A percentile compares a stretch with the other conserved stretches of the same genome.
Evolutionary conservation across 345 rosid genomes (phyloP).

Genomic region (Luvunga scandens): DNA sequence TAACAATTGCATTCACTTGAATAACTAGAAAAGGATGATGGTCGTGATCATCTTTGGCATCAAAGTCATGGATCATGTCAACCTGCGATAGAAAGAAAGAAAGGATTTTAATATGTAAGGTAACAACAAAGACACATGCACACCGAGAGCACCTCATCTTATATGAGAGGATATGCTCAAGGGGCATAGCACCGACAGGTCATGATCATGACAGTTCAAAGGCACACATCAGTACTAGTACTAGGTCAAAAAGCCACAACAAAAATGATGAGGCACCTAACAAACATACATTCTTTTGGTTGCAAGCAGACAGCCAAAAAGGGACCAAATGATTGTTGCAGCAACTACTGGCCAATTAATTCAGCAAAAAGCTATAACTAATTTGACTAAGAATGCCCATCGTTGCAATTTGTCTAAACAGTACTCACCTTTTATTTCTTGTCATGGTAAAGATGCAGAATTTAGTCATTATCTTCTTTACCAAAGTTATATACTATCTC

Average conservation of each 20-base stretch:
- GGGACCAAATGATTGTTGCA: no score
- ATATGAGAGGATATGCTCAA: not conserved
- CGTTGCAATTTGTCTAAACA: not conserved
- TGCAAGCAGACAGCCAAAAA: not conserved
- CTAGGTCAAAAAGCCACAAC: not conserved
- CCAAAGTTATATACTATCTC: constrained; percentile 88
- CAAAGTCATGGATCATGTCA: constrained; percentile 13
- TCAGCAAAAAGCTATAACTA: not conserved
- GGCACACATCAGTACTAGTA: not conserved
- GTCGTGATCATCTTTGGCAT: constrained; percentile 13
- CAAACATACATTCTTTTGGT: not conserved
- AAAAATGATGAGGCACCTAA: not conserved
- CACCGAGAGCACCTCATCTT: not conserved
- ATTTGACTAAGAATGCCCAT: not conserved
- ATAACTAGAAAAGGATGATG: constrained; percentile 6
- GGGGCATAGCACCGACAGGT: not conserved
- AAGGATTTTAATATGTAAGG: not conserved
- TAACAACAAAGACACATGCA: not conserved
- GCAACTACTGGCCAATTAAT: no score
- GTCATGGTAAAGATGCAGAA: constrained; percentile 7
- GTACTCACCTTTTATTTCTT: constrained; percentile 50
- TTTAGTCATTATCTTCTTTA: constrained; percentile 70
- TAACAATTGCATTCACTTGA: constrained; percentile 2
- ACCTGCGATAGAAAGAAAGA: constrained; percentile 14
- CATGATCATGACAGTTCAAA: not conserved